Base-by-base conservation (phyloP, 352 stramenopile species). In the Globisporangium recalcitrans region DNA sequence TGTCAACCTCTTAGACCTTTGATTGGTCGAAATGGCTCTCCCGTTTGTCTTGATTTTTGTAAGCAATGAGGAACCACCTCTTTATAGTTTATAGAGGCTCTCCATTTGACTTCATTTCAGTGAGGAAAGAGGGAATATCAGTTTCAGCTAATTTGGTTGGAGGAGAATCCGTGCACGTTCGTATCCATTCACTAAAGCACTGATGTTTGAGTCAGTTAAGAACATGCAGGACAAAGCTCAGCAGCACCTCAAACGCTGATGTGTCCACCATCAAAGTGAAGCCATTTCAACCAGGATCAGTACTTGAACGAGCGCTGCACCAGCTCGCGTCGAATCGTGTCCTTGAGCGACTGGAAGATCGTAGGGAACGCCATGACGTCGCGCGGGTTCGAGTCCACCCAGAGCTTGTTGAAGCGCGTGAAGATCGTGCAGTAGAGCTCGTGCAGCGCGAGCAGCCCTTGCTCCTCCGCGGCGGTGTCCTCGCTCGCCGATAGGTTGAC, bases 311-410 rank as follows among this genome's bases (percentile, higher is more conserved):
- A 88, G 32, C 73, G 72, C 47, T 71, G 68, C 27, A 61, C 69
- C 22, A 92, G 68, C 57, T 93, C 78, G 31, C 51, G 24, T 46
- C 82, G 80, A 49, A 92, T 77, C 48, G 78, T 73, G 36, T 80
- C 64, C 72, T 95, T 93, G 58, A 95, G 76, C 47, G 77, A 77
- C 58, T 93, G 72, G 68, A 95, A 95, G 48, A 95, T 86, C 24
- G 72, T 74, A 5, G 86, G 86, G 65, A 95, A 95, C 22, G 82
- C 84, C 86, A 95, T 95, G 27, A 92, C 77, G 46, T 95, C 86
- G 44, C 77, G 79, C 48, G 86, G 86, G 58, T 95, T 93, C 24
- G 75, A 76, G 58, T 87, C 77, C 32, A 93, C 78, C 86, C 86
- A 95, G 0, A 92, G 62, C 58, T 85, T 83, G 70, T 93, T 90